These are phyloP conservation scores for Fusarium secorum DNA, from an alignment of 2,329 filamentous ascomycete genomes.

Conservation along the genomic window DNA sequence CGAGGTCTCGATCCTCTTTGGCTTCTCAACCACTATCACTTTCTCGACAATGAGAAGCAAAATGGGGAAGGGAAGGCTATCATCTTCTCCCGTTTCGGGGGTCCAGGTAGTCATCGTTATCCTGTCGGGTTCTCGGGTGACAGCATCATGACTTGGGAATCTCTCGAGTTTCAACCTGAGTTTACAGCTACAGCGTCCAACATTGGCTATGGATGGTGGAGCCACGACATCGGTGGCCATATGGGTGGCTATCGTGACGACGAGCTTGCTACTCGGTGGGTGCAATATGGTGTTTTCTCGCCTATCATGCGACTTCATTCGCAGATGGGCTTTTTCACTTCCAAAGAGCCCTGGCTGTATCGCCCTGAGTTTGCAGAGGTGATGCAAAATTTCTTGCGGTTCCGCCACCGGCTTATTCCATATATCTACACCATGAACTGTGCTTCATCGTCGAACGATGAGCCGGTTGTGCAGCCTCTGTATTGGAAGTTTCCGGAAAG, in stretches of 20 bases:
- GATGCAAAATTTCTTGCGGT: conserved; percentile 59
- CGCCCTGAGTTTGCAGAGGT: conserved; percentile 54
- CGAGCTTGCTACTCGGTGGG: conserved; percentile 66
- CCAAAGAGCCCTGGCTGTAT: conserved; percentile 69
- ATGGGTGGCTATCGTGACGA: conserved; percentile 64
- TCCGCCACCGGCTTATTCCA: conserved; percentile 66
- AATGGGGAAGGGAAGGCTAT: conserved; percentile 51
- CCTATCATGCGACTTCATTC: conserved; percentile 70
- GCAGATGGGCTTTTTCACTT: conserved; percentile 63
- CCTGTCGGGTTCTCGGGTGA: conserved; percentile 72
- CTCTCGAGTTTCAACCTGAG: conserved; percentile 69
- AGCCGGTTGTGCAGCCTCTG: conserved; percentile 66
- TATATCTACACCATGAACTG: conserved; percentile 68
- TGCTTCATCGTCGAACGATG: conserved; percentile 51
- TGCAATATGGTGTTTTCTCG: conserved; percentile 68
- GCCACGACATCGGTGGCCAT: conserved; percentile 73
- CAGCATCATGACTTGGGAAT: conserved; percentile 65
- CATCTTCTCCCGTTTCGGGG: conserved; percentile 68
- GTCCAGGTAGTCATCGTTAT: conserved; percentile 69
- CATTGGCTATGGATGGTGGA: conserved; percentile 75
- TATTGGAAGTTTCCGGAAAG: conserved; percentile 66
- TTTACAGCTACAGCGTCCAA: conserved; percentile 73
- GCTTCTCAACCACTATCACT: conserved; percentile 72
- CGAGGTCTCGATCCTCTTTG: conserved; percentile 69
- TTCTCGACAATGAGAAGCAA: conserved; percentile 55